Evolutionary conservation across 2,329 filamentous ascomycete species (phyloP).

Genomic region (Pseudodiploospora longispora): DNA sequence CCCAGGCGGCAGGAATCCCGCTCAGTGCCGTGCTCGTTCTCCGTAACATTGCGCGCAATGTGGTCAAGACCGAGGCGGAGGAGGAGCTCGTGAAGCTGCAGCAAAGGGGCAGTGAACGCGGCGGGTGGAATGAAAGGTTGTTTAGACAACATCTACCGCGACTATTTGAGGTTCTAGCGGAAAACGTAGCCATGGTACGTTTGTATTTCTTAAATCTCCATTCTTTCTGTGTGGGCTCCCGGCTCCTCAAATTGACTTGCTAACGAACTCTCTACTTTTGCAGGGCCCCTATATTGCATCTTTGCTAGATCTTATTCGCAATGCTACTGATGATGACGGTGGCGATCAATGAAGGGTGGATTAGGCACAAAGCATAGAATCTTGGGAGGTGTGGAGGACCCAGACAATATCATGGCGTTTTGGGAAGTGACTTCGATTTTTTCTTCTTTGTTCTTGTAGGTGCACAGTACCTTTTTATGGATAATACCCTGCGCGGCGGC

Average conservation of each 20-base stretch:
- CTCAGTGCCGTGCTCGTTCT: conserved; percentile 69
- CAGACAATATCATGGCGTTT: neutral
- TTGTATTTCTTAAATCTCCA: too few species aligned
- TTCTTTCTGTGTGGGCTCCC: neutral
- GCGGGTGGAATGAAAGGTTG: conserved; percentile 58
- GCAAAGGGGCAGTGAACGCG: conserved; percentile 34
- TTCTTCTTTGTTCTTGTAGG: conserved; percentile 1
- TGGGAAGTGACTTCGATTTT: neutral
- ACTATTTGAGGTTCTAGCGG: conserved; percentile 60
- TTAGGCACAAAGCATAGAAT: too few species aligned
- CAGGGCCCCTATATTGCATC: conserved; percentile 34
- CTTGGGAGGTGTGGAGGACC: too few species aligned
- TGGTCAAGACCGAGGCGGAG: conserved; percentile 52
- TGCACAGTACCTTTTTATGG: conserved; percentile 1
- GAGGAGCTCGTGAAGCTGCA: conserved; percentile 44
- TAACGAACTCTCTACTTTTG: conserved; percentile 10
- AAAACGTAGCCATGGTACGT: conserved; percentile 56
- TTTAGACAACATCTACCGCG: conserved; percentile 59
- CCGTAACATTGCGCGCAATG: conserved; percentile 66
- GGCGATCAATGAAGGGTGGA: neutral
- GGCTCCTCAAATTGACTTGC: neutral
- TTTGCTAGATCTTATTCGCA: conserved; percentile 27
- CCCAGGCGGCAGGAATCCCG: conserved; percentile 68
- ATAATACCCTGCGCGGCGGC: conserved; percentile 10
- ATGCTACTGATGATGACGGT: conserved; percentile 19